phyloP scores from a whole-genome alignment of 2,329 filamentous ascomycete species.

The Metarhizium brunneum region DNA sequence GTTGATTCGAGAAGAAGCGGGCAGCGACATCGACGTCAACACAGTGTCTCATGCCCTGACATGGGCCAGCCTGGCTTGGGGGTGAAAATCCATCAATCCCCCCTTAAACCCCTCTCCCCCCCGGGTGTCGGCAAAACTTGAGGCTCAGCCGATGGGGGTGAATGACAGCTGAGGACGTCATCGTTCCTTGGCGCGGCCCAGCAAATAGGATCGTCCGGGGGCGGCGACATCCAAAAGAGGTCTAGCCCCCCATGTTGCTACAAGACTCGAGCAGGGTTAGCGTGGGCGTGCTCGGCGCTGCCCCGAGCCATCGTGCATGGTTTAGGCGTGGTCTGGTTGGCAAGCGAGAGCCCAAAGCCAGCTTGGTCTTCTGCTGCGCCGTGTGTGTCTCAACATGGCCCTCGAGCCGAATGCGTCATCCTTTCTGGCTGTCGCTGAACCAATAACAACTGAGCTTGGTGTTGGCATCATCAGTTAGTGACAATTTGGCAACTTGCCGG shows the following conservation, averaged over 20 bases:
- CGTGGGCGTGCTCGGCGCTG: neutral
- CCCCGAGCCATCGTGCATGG: neutral
- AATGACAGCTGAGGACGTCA: constrained; percentile 8
- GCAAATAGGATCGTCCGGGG: constrained; percentile 5
- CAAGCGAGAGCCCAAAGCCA: neutral
- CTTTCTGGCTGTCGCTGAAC: neutral
- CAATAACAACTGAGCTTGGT: neutral
- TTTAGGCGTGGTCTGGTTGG: neutral
- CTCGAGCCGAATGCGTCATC: neutral
- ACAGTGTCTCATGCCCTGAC: constrained; percentile 6
- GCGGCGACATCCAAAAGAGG: neutral
- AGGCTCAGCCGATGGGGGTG: constrained; percentile 7
- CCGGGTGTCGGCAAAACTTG: constrained; percentile 3
- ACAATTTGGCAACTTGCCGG: neutral
- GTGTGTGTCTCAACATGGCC: neutral
- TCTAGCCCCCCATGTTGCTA: neutral
- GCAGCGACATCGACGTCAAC: constrained; percentile 1
- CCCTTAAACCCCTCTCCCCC: neutral
- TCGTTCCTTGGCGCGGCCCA: constrained; percentile 4
- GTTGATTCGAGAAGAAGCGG: constrained; percentile 8
- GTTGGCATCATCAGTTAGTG: neutral
- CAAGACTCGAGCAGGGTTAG: neutral
- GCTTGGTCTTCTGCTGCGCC: neutral
- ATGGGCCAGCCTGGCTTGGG: neutral
- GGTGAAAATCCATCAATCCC: neutral